Evolutionary conservation across 1,284 basidiomycete genomes (phyloP).

Genomic region (Spongispora temasekensis): DNA sequence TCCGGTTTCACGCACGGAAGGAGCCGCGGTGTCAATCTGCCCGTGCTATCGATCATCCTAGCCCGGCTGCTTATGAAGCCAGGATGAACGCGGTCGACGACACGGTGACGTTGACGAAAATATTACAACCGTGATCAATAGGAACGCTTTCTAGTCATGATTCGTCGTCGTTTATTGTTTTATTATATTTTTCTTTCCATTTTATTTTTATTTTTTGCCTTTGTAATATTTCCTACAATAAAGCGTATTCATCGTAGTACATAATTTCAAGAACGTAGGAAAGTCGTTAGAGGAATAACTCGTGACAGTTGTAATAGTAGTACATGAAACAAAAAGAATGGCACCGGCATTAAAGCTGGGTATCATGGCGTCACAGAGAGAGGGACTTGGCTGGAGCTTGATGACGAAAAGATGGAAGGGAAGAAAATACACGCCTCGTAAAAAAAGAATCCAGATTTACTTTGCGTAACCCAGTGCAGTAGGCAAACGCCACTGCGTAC

Average conservation of each 20-base stretch:
- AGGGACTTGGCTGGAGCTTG: neutral
- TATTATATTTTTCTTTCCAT: no score
- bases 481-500: neutral
- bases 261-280: no score
- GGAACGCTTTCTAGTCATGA: neutral
- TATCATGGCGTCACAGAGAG: slow-evolving; percentile 7
- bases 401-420: neutral
- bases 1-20: slow-evolving; percentile 11
- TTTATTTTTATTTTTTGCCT: no score
- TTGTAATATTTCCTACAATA: no score
- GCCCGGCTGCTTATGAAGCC: slow-evolving; percentile 15
- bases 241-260: no score
- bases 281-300: neutral
- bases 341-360: slow-evolving; percentile 6
- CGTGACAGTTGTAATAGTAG: neutral
- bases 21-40: slow-evolving; percentile 10
- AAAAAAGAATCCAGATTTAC: slow-evolving; percentile 4
- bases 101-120: slow-evolving; percentile 24
- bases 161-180: neutral
- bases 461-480: neutral
- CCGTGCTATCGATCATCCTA: slow-evolving; percentile 17
- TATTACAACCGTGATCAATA: slow-evolving; percentile 16
- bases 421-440: neutral
- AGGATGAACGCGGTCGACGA: slow-evolving; percentile 6
- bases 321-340: neutral